Evolutionary conservation across 805 yeast species (phyloP).

Genomic region (Suhomyces sp.): DNA sequence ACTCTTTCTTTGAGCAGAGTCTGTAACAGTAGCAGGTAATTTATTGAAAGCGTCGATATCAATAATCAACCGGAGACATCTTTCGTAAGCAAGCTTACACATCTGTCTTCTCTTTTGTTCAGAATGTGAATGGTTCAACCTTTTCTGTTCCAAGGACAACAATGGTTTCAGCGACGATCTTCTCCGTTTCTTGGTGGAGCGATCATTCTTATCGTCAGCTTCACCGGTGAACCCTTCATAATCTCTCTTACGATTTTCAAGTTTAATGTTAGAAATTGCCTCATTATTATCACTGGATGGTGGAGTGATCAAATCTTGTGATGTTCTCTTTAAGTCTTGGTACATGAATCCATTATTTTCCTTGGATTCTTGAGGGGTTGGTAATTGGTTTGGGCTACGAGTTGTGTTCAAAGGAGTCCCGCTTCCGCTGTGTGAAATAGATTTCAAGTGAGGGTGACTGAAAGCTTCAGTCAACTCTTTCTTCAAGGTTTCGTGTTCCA

Average conservation of each 20-base stretch:
- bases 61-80: constrained; percentile 41
- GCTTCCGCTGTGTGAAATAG: constrained; percentile 8
- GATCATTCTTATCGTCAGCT: constrained; percentile 6
- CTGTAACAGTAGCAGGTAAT: constrained; percentile 18
- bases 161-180: constrained; percentile 35
- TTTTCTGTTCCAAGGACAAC: constrained; percentile 38
- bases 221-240: constrained; percentile 6
- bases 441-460: constrained; percentile 23
- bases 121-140: constrained; percentile 41
- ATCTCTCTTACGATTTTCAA: constrained; percentile 3
- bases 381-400: constrained; percentile 23
- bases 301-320: constrained; percentile 7
- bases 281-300: constrained; percentile 7
- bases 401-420: constrained; percentile 8
- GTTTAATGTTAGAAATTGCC: neutral
- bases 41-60: constrained; percentile 34
- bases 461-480: constrained; percentile 35
- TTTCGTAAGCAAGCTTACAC: constrained; percentile 45
- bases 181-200: constrained; percentile 21
- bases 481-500: constrained; percentile 20
- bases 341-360: constrained; percentile 12
- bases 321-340: constrained; percentile 5
- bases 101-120: constrained; percentile 45
- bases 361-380: constrained; percentile 36
- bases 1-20: constrained; percentile 18